phyloP scores from a whole-genome alignment of 495 filamentous ascomycete genomes.

The Opeltia flavorubescens region DNA sequence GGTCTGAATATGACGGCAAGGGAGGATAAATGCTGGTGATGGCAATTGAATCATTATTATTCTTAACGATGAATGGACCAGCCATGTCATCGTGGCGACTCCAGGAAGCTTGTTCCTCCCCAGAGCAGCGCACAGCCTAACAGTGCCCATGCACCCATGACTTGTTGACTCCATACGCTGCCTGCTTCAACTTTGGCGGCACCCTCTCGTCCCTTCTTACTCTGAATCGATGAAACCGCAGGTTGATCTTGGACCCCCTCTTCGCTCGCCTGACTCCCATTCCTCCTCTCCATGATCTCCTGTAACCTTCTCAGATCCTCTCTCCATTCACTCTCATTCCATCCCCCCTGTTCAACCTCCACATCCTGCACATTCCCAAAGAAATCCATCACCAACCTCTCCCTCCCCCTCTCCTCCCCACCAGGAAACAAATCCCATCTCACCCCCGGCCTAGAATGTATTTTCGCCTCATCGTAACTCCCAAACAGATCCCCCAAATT shows the following conservation, averaged over 20 bases:
- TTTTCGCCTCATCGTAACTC: conserved; percentile 85
- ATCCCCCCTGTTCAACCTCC: conserved; percentile 52
- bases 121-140: conserved; percentile 16
- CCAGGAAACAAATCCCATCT: conserved; percentile 85
- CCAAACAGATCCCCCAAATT: conserved; percentile 80
- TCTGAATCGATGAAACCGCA: neutral
- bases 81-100: conserved; percentile 2
- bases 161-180: conserved; percentile 12
- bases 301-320: conserved; percentile 44
- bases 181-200: conserved; percentile 13
- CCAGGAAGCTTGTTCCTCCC: conserved; percentile 15
- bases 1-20: too few species aligned
- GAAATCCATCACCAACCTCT: conserved; percentile 81
- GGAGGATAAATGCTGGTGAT: neutral
- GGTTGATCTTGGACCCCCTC: neutral
- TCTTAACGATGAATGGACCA: neutral
- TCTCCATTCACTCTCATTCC: conserved; percentile 43
- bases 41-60: neutral
- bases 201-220: neutral
- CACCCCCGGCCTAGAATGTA: conserved; percentile 83
- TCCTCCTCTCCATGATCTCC: conserved; percentile 11
- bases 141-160: conserved; percentile 10
- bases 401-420: conserved; percentile 54
- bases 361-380: conserved; percentile 98
- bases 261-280: neutral